phyloP scores from a whole-genome alignment of 2,329 filamentous ascomycete species.

The Hypoxylon sp. region DNA sequence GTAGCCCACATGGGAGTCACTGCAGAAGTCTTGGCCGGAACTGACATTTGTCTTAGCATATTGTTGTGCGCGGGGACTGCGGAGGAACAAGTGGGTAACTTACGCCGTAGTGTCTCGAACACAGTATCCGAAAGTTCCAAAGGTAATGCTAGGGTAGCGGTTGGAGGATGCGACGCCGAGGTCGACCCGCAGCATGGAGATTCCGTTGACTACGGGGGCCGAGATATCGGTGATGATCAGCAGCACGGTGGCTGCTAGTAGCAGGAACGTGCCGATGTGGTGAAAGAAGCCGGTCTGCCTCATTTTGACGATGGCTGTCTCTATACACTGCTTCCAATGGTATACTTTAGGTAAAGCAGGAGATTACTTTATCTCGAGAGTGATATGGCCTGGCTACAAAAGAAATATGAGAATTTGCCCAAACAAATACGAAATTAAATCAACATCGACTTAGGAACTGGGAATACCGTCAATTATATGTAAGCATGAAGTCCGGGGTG shows the following conservation, averaged over 20 bases:
- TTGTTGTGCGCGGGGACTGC: background rate
- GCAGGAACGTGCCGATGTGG: conserved; percentile 62
- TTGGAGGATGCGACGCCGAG: conserved; percentile 45
- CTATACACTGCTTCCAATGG: background rate
- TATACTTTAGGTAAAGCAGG: background rate
- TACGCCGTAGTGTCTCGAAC: conserved; percentile 38
- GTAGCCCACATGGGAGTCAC: conserved; percentile 48
- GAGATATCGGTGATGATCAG: conserved; percentile 64
- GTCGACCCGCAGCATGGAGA: conserved; percentile 60
- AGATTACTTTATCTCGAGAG: background rate
- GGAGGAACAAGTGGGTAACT: conserved; percentile 22
- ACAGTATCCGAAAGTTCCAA: conserved; percentile 66
- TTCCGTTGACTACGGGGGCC: conserved; percentile 61
- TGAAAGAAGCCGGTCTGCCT: conserved; percentile 56
- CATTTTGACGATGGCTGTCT: conserved; percentile 45
- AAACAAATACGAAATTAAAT: conserved; percentile 19
- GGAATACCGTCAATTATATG: conserved; percentile 34
- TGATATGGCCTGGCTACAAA: conserved; percentile 15
- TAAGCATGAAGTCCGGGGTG: conserved; percentile 24
- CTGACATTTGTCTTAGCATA: conserved; percentile 34
- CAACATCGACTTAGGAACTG: background rate
- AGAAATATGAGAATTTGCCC: background rate
- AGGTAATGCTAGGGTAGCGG: conserved; percentile 52
- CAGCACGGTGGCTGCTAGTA: conserved; percentile 62
- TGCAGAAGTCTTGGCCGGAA: conserved; percentile 47